Evolutionary conservation across 768 basidiomycete species (phyloP).

Genomic region (Rhodocollybia butyracea): DNA sequence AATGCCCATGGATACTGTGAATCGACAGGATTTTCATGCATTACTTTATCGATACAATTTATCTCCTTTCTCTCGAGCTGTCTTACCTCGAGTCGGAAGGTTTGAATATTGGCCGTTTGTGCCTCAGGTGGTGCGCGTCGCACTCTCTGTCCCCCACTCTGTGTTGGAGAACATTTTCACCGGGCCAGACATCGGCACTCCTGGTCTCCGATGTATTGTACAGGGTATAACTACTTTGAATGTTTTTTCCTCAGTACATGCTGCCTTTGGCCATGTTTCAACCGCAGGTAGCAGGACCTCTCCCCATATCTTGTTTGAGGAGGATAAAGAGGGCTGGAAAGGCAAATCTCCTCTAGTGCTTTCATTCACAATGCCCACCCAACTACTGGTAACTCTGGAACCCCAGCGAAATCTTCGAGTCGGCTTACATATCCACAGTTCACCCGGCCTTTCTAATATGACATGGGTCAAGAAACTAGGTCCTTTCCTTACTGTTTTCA

Average conservation of each 20-base stretch:
- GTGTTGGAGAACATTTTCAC: conserved; percentile 20
- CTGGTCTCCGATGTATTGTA: conserved; percentile 33
- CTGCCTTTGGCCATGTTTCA: conserved; percentile 17
- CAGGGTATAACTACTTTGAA: conserved; percentile 20
- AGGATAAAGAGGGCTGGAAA: too few species aligned
- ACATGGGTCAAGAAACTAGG: conserved; percentile 21
- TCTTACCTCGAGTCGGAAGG: conserved; percentile 13
- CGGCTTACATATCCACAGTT: conserved; percentile 19
- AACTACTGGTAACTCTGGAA: conserved; percentile 17
- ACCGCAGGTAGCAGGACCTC: conserved; percentile 14
- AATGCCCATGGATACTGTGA: conserved; percentile 20
- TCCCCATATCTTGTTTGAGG: conserved; percentile 14
- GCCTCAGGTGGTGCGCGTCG: conserved; percentile 29
- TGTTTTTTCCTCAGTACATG: conserved; percentile 28
- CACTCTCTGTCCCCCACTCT: conserved; percentile 30
- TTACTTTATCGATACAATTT: conserved; percentile 40
- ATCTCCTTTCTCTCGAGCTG: conserved; percentile 14
- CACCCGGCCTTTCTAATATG: conserved; percentile 13
- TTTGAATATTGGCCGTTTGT: conserved; percentile 27
- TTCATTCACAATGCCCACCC: conserved; percentile 24
- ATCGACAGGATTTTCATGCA: conserved; percentile 45
- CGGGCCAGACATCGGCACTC: conserved; percentile 20
- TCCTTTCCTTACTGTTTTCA: conserved; percentile 21
- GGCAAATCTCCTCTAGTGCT: conserved; percentile 23
- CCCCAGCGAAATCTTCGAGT: conserved; percentile 13